phyloP scores from a whole-genome alignment of 371 early-diverging fungal species.

The Mortierella sp. region DNA sequence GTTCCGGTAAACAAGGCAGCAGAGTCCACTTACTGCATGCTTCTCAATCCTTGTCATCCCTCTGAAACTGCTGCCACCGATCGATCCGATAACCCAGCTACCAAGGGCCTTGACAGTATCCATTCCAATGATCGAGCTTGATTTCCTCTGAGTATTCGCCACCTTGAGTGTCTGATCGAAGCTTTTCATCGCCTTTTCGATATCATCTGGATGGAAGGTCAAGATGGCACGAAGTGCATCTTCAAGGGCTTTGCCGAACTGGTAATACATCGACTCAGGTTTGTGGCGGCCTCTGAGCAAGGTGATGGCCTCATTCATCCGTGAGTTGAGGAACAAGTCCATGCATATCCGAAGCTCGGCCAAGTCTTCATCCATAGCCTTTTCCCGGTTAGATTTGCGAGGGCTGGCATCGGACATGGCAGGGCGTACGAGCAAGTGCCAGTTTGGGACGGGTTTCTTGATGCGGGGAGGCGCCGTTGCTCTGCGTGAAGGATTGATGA shows the following conservation, averaged over 20 bases:
- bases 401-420: slow-evolving; percentile 43
- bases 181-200: slow-evolving; percentile 45
- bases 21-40: slow-evolving; percentile 32
- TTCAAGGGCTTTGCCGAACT: slow-evolving; percentile 33
- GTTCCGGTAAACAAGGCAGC: too few species aligned
- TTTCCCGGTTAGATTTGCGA: slow-evolving; percentile 39
- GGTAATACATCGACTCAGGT: slow-evolving; percentile 48
- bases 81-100: slow-evolving; percentile 33
- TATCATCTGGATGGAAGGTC: slow-evolving; percentile 42
- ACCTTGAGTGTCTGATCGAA: slow-evolving; percentile 40
- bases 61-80: slow-evolving; percentile 32
- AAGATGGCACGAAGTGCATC: slow-evolving; percentile 34
- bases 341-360: slow-evolving; percentile 33
- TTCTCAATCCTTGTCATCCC: slow-evolving; percentile 48
- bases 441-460: slow-evolving; percentile 44
- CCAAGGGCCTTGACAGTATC: slow-evolving; percentile 41
- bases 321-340: slow-evolving; percentile 31
- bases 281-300: slow-evolving; percentile 24
- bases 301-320: slow-evolving; percentile 36
- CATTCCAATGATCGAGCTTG: slow-evolving; percentile 18
- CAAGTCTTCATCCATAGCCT: slow-evolving; percentile 41
- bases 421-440: slow-evolving; percentile 41
- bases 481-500: slow-evolving; percentile 43
- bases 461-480: slow-evolving; percentile 8
- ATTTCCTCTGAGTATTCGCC: slow-evolving; percentile 26